phyloP scores from a whole-genome alignment of 1,139 yeast species.

The Candida dubliniensis region DNA sequence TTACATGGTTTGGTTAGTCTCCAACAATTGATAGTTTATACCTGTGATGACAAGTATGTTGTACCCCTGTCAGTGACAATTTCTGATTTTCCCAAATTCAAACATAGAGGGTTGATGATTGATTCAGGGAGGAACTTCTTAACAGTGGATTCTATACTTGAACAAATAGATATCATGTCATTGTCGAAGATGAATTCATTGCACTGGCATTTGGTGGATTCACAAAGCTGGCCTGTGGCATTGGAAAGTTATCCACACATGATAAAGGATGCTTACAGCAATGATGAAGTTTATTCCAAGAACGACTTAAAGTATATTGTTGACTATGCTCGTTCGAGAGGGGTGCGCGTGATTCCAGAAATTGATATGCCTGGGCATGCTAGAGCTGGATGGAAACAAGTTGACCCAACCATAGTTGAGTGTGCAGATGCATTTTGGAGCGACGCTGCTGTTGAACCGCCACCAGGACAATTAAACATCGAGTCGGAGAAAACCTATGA shows the following conservation, averaged over 20 bases:
- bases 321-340: slow-evolving; percentile 37
- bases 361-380: slow-evolving; percentile 52
- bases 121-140: slow-evolving; percentile 47
- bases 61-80: slow-evolving; percentile 39
- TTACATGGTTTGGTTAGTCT: slow-evolving; percentile 45
- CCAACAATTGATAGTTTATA: slow-evolving; percentile 41
- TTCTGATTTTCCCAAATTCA: slow-evolving; percentile 37
- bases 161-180: slow-evolving; percentile 46
- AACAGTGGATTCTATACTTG: slow-evolving; percentile 26
- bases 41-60: slow-evolving; percentile 17
- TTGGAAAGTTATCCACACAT: slow-evolving; percentile 39
- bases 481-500: slow-evolving; percentile 35
- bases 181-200: slow-evolving; percentile 42
- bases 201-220: slow-evolving; percentile 49
- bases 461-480: slow-evolving; percentile 48
- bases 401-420: slow-evolving; percentile 34
- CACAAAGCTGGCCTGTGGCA: slow-evolving; percentile 50
- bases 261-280: slow-evolving; percentile 45
- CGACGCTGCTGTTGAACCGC: slow-evolving; percentile 43
- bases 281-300: slow-evolving; percentile 33
- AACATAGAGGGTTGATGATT: slow-evolving; percentile 48
- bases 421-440: slow-evolving; percentile 32
- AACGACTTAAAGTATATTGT: slow-evolving; percentile 33
- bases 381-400: slow-evolving; percentile 43
- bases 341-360: slow-evolving; percentile 49